Percentiles rank a stretch among this genome's conserved stretches.
phyloP scores from a whole-genome alignment of 164 flowering plant genomes.

The Stephania japonica region DNA sequence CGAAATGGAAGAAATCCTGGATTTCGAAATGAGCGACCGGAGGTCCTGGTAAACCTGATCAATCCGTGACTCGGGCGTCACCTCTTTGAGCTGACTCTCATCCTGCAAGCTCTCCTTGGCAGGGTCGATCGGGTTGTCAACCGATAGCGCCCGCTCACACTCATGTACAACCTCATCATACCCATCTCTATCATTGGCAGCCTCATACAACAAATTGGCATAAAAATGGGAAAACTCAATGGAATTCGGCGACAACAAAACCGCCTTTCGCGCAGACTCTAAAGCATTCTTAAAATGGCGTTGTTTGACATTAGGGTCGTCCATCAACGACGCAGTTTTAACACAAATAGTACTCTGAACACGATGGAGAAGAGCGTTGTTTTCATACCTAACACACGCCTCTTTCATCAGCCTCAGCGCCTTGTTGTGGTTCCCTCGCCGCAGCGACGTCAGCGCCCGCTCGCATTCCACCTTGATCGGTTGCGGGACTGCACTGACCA shows the following conservation, averaged over 20 bases:
- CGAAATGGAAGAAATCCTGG: conserved; percentile 70
- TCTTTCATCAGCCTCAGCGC: conserved; percentile 87
- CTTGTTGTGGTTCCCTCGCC: conserved; percentile 84
- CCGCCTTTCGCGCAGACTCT: conserved; percentile 65
- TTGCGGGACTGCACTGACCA: conserved; percentile 15
- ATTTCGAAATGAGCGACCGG: conserved; percentile 56
- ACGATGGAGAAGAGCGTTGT: conserved; percentile 57
- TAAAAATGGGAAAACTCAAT: conserved; percentile 84
- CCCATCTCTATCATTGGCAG: conserved; percentile 61
- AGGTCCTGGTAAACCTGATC: conserved; percentile 65
- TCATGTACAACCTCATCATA: conserved; percentile 76
- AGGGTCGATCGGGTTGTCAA: conserved; percentile 80
- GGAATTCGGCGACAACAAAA: conserved; percentile 59
- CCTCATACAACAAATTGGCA: conserved; percentile 82
- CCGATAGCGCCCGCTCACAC: conserved; percentile 73
- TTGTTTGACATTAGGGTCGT: conserved; percentile 63
- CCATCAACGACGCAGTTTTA: conserved; percentile 65
- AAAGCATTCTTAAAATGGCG: conserved; percentile 59
- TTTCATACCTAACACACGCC: conserved; percentile 30
- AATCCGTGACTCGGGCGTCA: conserved; percentile 52
- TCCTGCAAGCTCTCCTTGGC: conserved; percentile 85
- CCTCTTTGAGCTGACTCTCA: conserved; percentile 61
- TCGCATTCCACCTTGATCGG: conserved; percentile 72
- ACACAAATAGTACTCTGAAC: conserved; percentile 75
- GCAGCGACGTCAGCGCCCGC: conserved; percentile 59